These are phyloP conservation scores for Capniomyces stellatus DNA, from an alignment of 371 early-diverging fungal genomes.

Conservation along the genomic window DNA sequence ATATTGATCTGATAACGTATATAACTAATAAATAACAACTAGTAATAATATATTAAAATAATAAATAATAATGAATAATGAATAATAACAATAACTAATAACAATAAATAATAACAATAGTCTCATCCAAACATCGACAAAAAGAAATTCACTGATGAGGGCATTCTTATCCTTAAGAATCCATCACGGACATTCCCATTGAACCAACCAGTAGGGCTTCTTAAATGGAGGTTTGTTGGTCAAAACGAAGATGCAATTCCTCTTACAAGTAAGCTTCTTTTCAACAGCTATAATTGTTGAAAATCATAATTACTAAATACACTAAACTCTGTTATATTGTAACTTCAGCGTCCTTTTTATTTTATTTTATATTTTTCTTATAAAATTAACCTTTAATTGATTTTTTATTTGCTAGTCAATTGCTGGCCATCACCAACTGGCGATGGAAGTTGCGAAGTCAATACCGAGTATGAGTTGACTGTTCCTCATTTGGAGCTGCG, in stretches of 20 bases:
- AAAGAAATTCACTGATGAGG: conserved; percentile 46
- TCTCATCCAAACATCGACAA: conserved; percentile 96
- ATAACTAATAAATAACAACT: too few species aligned
- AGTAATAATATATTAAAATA: conserved; percentile 4
- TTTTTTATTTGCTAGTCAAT: conserved; percentile 24
- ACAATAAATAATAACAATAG: too few species aligned
- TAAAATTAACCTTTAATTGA: not conserved
- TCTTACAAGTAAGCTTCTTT: conserved; percentile 39
- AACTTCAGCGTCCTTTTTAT: not conserved
- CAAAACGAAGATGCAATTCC: conserved; percentile 70
- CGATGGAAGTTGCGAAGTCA: conserved; percentile 74
- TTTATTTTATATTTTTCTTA: not conserved
- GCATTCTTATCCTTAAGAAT: conserved; percentile 63
- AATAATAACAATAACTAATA: too few species aligned
- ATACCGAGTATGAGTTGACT: conserved; percentile 84
- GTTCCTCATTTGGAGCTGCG: conserved; percentile 51
- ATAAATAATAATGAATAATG: conserved; percentile 47
- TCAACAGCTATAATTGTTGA: too few species aligned
- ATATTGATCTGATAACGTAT: too few species aligned
- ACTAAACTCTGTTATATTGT: conserved; percentile 23
- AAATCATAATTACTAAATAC: not conserved
- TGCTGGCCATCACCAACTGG: conserved; percentile 93
- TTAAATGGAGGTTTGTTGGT: conserved; percentile 71
- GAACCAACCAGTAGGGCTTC: conserved; percentile 62
- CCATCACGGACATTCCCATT: conserved; percentile 65